phyloP scores from a whole-genome alignment of 1,139 yeast genomes.

The Lizanozyma gosingica region DNA sequence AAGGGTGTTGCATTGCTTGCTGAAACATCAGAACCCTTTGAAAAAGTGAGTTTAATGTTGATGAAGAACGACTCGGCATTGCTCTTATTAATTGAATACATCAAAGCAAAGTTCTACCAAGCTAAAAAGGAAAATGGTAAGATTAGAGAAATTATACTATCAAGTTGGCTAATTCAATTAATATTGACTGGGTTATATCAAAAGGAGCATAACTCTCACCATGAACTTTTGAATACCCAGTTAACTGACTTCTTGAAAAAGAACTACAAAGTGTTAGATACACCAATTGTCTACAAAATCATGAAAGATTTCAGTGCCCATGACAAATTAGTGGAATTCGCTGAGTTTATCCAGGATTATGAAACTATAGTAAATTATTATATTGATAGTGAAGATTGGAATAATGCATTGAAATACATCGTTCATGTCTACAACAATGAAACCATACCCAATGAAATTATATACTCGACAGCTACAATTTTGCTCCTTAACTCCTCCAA shows the following conservation, averaged over 20 bases:
- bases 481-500: conserved; percentile 61
- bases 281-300: conserved; percentile 62
- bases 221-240: not conserved
- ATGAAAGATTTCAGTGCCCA: conserved; percentile 58
- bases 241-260: not conserved
- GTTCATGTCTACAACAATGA: conserved; percentile 39
- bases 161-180: conserved; percentile 78
- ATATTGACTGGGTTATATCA: conserved; percentile 1
- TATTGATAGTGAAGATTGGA: conserved; percentile 65
- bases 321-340: conserved; percentile 56
- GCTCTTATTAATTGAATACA: conserved; percentile 42
- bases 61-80: conserved; percentile 33
- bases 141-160: conserved; percentile 54
- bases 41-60: conserved; percentile 57
- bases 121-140: conserved; percentile 29
- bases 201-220: conserved; percentile 1
- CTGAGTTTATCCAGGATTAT: conserved; percentile 60
- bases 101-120: conserved; percentile 41
- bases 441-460: conserved; percentile 20
- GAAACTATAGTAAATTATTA: conserved; percentile 62
- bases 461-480: conserved; percentile 62
- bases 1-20: conserved; percentile 64
- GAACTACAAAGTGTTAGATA: conserved; percentile 46
- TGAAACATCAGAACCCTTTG: conserved; percentile 58
- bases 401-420: conserved; percentile 55